Evolutionary conservation across 2,329 filamentous ascomycete genomes (phyloP).

Genomic region (Cladophialophora carrionii): DNA sequence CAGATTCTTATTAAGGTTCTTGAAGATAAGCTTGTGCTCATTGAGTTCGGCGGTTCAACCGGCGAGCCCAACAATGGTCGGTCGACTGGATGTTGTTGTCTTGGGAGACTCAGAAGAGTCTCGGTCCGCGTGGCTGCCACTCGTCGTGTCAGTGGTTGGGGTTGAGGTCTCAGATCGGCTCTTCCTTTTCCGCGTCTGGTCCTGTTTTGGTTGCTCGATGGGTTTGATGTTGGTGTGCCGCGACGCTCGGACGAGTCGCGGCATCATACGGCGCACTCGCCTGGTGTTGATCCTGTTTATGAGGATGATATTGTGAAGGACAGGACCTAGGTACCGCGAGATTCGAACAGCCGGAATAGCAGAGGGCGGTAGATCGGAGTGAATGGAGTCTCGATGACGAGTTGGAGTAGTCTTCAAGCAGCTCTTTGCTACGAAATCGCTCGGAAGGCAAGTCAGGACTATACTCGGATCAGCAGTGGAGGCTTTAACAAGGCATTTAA

Average conservation of each 20-base stretch:
- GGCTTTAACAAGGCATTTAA: not conserved
- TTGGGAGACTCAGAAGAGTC: not conserved
- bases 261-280: not conserved
- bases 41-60: not conserved
- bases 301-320: not conserved
- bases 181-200: not conserved
- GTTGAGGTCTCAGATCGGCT: not conserved
- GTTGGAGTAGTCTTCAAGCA: not conserved
- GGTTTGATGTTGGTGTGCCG: not conserved
- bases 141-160: conserved; percentile 20
- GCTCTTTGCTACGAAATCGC: not conserved
- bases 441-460: not conserved
- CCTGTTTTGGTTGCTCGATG: conserved; percentile 1
- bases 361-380: not conserved
- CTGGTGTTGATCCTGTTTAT: not conserved
- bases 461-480: not conserved
- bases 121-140: conserved; percentile 26
- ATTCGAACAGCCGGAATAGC: not conserved
- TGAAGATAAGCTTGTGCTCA: conserved; percentile 14
- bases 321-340: conserved; percentile 8
- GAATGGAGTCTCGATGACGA: conserved; percentile 1
- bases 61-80: not conserved
- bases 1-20: conserved; percentile 10
- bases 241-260: not conserved
- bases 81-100: not conserved